These are phyloP conservation scores for Vitis hybrid DNA, from an alignment of 177 flowering plant genomes.

Conservation along the genomic window DNA sequence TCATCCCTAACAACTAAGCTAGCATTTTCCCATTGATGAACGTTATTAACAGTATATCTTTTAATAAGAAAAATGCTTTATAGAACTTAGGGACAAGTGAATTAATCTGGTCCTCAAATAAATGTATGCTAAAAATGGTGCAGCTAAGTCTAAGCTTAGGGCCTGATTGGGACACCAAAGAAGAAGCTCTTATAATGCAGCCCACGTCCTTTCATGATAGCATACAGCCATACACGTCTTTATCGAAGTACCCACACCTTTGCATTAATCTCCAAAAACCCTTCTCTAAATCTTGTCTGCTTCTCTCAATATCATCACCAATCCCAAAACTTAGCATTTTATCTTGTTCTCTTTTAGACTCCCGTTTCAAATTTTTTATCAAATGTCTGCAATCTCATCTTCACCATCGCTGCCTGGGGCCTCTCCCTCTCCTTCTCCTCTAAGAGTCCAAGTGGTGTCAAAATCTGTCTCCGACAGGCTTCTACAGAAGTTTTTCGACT, in stretches of 20 bases:
- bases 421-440: not conserved
- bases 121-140: too few species aligned
- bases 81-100: too few species aligned
- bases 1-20: too few species aligned
- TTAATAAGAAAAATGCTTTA: too few species aligned
- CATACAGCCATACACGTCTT: slow-evolving; percentile 22
- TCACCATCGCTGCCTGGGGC: not conserved
- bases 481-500: slow-evolving; percentile 40
- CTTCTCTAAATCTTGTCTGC: not conserved
- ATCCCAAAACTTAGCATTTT: not conserved
- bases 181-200: not conserved
- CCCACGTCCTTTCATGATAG: slow-evolving; percentile 17
- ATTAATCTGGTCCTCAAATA: too few species aligned
- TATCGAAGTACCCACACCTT: slow-evolving; percentile 7
- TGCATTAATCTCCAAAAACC: not conserved
- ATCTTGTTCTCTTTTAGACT: not conserved
- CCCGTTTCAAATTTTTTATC: not conserved
- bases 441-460: slow-evolving; percentile 34
- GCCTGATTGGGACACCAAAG: too few species aligned
- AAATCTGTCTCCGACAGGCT: slow-evolving; percentile 35
- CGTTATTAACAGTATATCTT: too few species aligned
- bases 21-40: too few species aligned
- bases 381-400: not conserved
- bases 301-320: not conserved
- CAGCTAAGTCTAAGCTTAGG: too few species aligned